Percentiles rank a stretch among this genome's conserved stretches.
These are phyloP conservation scores for Alternaria atra DNA, from an alignment of 2,329 filamentous ascomycete genomes.

Conservation along the genomic window DNA sequence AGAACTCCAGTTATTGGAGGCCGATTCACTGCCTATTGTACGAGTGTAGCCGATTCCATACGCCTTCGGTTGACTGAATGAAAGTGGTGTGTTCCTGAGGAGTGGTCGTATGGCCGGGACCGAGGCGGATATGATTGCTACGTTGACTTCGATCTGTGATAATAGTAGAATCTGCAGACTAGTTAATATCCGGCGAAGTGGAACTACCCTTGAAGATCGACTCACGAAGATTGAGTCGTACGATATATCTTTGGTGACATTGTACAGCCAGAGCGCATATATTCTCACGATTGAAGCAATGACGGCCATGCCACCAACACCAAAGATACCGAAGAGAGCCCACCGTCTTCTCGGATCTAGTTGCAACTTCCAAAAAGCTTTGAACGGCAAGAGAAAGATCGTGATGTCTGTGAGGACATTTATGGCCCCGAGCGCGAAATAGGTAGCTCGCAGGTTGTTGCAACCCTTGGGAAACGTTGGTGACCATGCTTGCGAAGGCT, in stretches of 20 bases:
- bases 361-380: constrained; percentile 12
- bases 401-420: constrained; percentile 30
- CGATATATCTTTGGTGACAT: constrained; percentile 23
- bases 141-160: constrained; percentile 53
- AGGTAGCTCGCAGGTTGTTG: constrained; percentile 29
- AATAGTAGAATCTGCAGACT: constrained; percentile 41
- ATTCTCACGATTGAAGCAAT: constrained; percentile 31
- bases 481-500: constrained; percentile 25
- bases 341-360: constrained; percentile 16
- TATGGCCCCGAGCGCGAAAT: constrained; percentile 28
- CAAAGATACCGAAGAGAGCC: constrained; percentile 20
- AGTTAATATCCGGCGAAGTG: background rate
- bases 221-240: constrained; percentile 29
- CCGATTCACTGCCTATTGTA: background rate
- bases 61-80: background rate
- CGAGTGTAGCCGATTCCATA: background rate
- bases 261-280: constrained; percentile 32
- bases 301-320: constrained; percentile 27
- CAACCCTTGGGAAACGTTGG: constrained; percentile 30
- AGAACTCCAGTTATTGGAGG: background rate
- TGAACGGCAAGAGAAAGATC: constrained; percentile 29
- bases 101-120: constrained; percentile 51
- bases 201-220: background rate
- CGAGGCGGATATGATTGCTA: constrained; percentile 53
- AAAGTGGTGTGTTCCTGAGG: constrained; percentile 25